Conservation (phyloP, 306 rosid genomes). For the Vicia faba region DNA sequence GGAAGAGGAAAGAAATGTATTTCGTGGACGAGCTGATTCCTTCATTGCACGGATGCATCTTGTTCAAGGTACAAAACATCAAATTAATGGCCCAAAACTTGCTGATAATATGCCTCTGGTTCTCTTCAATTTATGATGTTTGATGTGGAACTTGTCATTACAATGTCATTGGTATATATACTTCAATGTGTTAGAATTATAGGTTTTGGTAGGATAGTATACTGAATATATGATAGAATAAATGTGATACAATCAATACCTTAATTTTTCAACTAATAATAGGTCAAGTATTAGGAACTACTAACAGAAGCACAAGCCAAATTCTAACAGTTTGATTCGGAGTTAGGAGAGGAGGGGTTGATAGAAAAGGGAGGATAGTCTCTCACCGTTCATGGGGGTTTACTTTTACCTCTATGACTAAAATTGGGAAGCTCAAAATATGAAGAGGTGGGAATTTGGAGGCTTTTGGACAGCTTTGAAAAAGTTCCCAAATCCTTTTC, state of each 20-base stretch:
- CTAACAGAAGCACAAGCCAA: constrained; percentile 1
- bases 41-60: constrained; percentile 98
- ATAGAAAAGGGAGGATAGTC: constrained; percentile 1
- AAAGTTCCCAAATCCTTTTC: neutral
- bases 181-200: constrained; percentile 2
- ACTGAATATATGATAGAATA: constrained; percentile 4
- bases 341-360: neutral
- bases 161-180: neutral
- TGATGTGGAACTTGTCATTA: constrained; percentile 22
- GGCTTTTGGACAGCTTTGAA: constrained; percentile 1
- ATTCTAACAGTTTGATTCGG: neutral
- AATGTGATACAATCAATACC: constrained; percentile 9
- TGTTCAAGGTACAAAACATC: constrained; percentile 76
- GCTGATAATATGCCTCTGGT: constrained; percentile 18
- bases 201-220: constrained; percentile 13
- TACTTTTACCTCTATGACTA: neutral
- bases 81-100: constrained; percentile 28
- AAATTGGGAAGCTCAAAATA: neutral
- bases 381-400: constrained; percentile 6
- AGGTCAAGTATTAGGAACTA: constrained; percentile 16
- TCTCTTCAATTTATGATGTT: constrained; percentile 17
- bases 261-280: neutral
- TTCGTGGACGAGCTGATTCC: constrained; percentile 82
- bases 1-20: constrained; percentile 85
- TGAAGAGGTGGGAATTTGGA: neutral